Evolutionary conservation across 202 grass and related monocot genomes (phyloP).

Genomic region (Eragrostis tef): DNA sequence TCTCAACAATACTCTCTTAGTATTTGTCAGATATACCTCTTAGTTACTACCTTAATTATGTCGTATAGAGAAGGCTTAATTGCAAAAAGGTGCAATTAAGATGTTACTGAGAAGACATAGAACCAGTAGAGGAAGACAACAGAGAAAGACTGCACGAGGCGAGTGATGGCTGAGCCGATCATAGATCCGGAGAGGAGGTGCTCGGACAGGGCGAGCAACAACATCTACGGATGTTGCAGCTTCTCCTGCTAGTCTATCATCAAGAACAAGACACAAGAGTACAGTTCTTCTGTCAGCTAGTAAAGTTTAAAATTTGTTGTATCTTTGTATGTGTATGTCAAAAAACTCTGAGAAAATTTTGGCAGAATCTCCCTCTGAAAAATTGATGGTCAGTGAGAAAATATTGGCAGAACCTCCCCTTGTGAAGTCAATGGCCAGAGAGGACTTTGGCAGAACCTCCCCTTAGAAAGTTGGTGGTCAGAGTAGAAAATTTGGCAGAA

Average conservation of each 20-base stretch:
- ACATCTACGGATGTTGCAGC: conserved; percentile 47
- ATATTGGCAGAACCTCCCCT: conserved; percentile 52
- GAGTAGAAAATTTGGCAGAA: too few species aligned
- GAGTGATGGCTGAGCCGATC: conserved; percentile 63
- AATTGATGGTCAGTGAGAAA: conserved; percentile 5
- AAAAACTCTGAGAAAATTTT: conserved; percentile 29
- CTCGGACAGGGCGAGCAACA: conserved; percentile 62
- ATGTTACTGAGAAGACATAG: conserved; percentile 82
- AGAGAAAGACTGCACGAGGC: conserved; percentile 88
- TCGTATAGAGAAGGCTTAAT: conserved; percentile 6
- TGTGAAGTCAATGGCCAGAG: neutral
- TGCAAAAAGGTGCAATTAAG: neutral
- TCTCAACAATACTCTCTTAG: neutral
- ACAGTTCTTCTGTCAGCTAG: conserved; percentile 37
- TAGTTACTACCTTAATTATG: conserved; percentile 37
- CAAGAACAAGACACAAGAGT: conserved; percentile 38
- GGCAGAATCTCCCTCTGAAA: conserved; percentile 59
- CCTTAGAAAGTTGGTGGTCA: neutral
- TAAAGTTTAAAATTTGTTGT: conserved; percentile 5
- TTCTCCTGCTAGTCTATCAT: conserved; percentile 52
- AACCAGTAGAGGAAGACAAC: conserved; percentile 97
- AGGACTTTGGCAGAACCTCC: conserved; percentile 37
- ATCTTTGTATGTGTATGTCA: neutral
- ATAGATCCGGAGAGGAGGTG: conserved; percentile 61
- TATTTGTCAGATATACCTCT: conserved; percentile 20